Conservation (phyloP, 2,329 filamentous ascomycete species). For the Knufia fluminis region DNA sequence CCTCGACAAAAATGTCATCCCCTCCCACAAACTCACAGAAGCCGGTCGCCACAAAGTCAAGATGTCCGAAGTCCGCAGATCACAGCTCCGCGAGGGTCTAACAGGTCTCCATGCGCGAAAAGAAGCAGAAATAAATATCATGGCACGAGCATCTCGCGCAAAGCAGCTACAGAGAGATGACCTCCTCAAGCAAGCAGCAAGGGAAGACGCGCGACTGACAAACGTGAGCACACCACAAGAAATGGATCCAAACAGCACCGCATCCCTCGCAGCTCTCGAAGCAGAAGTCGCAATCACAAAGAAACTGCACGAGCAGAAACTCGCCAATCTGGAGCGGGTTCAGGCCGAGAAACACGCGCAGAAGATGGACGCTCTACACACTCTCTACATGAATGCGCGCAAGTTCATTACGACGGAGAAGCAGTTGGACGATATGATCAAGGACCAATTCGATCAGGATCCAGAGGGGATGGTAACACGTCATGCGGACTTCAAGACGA, state of each 20-base stretch:
- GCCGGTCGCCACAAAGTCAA: constrained; percentile 53
- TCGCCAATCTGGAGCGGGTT: constrained; percentile 33
- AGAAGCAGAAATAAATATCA: constrained; percentile 31
- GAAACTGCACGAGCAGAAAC: constrained; percentile 30
- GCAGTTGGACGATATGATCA: constrained; percentile 65
- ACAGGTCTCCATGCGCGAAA: constrained; percentile 61
- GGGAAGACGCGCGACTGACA: constrained; percentile 68
- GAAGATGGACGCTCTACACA: constrained; percentile 64
- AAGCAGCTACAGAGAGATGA: constrained; percentile 44
- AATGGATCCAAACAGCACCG: constrained; percentile 38
- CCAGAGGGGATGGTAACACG: constrained; percentile 26
- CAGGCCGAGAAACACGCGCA: constrained; percentile 47
- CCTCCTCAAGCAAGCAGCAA: constrained; percentile 54
- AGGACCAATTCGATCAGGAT: constrained; percentile 59
- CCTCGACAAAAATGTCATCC: constrained; percentile 15
- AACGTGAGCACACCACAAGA: constrained; percentile 53
- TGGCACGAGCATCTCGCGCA: constrained; percentile 34
- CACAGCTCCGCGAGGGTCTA: constrained; percentile 64
- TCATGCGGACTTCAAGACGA: constrained; percentile 28
- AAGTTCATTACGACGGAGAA: constrained; percentile 76
- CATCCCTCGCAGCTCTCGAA: constrained; percentile 12
- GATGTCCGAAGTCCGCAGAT: constrained; percentile 62
- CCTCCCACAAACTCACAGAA: constrained; percentile 30
- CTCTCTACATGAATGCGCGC: constrained; percentile 80
- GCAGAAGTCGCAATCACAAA: constrained; percentile 28